phyloP scores from a whole-genome alignment of 176 grass and related monocot genomes.

The Oryza glaberrima region DNA sequence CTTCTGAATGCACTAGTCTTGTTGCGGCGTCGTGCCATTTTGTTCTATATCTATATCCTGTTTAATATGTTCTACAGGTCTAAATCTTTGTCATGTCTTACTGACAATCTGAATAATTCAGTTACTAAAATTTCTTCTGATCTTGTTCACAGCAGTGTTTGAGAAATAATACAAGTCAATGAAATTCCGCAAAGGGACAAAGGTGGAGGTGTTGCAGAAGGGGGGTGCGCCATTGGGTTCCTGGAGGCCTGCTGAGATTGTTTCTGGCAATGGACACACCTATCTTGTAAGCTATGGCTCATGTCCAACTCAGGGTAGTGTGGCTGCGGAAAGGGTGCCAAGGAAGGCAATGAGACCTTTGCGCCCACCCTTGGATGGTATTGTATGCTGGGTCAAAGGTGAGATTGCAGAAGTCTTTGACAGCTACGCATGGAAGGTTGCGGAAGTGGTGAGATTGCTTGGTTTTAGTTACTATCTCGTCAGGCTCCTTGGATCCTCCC shows the following conservation, averaged over 20 bases:
- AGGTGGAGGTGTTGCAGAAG: slow-evolving; percentile 69
- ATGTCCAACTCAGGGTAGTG: neutral
- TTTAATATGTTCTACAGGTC: neutral
- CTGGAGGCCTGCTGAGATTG: slow-evolving; percentile 69
- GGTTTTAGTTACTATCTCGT: slow-evolving; percentile 56
- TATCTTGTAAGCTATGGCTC: slow-evolving; percentile 64
- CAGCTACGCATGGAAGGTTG: slow-evolving; percentile 76
- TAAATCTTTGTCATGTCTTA: slow-evolving; percentile 11
- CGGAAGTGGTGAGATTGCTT: slow-evolving; percentile 49
- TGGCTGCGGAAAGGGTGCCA: slow-evolving; percentile 58
- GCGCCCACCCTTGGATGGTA: slow-evolving; percentile 29
- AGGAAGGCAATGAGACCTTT: slow-evolving; percentile 68
- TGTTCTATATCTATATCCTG: slow-evolving; percentile 3
- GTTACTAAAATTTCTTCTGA: slow-evolving; percentile 34
- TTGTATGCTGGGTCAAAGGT: slow-evolving; percentile 45
- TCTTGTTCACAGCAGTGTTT: slow-evolving; percentile 25
- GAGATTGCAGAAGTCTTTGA: slow-evolving; percentile 72
- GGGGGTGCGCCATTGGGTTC: slow-evolving; percentile 52
- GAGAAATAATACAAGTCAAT: slow-evolving; percentile 10
- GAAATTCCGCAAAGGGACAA: slow-evolving; percentile 67
- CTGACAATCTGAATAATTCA: neutral
- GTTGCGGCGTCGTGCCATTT: neutral
- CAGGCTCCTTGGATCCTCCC: slow-evolving; percentile 58
- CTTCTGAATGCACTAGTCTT: neutral
- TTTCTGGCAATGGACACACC: slow-evolving; percentile 75